Evolutionary conservation across 345 rosid genomes (phyloP), one percentile per base, ranked within the genome.

Genomic region (Geranium brycei): DNA sequence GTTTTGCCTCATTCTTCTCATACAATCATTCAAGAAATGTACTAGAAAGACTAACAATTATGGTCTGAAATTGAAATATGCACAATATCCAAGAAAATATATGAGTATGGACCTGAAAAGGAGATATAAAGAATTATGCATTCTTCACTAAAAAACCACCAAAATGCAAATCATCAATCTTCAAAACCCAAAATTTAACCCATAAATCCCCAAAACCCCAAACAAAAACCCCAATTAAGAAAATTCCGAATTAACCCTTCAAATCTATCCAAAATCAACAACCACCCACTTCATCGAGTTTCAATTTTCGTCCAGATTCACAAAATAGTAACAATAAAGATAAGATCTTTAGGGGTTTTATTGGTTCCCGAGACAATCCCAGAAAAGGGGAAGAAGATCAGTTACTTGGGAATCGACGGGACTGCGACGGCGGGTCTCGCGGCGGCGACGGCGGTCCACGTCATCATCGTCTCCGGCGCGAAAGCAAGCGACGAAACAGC

Each of bases 401-500:
- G 11, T 47, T 47, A 47, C 53, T 5, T 3, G 3, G 15, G 53
- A 47, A 47, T 8, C 13, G 53, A 47, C 13, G 53, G 53, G 14
- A 6, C 53, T 10, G 53, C 14, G 15, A 11, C 53, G 53, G 53
- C 53, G 53, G 14, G 14, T 1, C 28, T 23, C 28, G 2, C 28
- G 28, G 53, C 53, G 23, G n/a, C 68, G 57, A 40, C 72, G 53
- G 5, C 68, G 51, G 32, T 73, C 51, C 5, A 77, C 80, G 67
- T 73, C 53, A 47, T 47, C 53, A 47, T 8, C 13, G 14, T 47
- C 53, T 47, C 53, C 72, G 63, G 62, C 30, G 14, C 88, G 88
- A 67, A 88, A 84, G 73, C 96, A 88, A 12, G 69, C 72, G n/a
- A 88, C 69, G 72, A 88, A 81, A 62, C 96, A 86, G 51, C 88